These are phyloP conservation scores for Ruellia speciosa DNA, from an alignment of 305 asterid genomes.

Conservation along the genomic window DNA sequence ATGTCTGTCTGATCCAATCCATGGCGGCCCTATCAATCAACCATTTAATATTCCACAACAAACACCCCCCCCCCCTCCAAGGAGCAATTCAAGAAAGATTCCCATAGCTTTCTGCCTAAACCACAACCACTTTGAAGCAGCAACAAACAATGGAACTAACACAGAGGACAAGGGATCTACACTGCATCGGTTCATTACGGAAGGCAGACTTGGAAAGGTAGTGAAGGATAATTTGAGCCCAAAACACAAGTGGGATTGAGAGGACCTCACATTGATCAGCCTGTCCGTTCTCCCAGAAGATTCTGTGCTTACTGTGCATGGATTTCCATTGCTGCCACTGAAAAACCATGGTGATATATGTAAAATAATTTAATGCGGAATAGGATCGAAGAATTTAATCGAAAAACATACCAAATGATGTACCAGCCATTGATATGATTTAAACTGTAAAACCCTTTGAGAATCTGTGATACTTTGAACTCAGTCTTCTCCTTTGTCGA, in stretches of 20 bases:
- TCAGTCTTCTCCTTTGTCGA: too few relatives aligned
- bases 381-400: too few relatives aligned
- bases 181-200: slow-evolving; percentile 23
- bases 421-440: too few relatives aligned
- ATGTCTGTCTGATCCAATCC: neutral
- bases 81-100: slow-evolving; percentile 27
- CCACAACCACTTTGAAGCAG: slow-evolving; percentile 24
- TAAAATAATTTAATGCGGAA: too few relatives aligned
- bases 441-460: too few relatives aligned
- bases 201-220: slow-evolving; percentile 42
- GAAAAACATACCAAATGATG: too few relatives aligned
- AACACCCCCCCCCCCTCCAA: slow-evolving; percentile 22
- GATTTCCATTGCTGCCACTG: slow-evolving; percentile 32
- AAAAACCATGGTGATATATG: too few relatives aligned
- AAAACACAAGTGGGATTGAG: slow-evolving; percentile 82
- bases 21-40: slow-evolving; percentile 54
- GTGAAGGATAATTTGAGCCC: slow-evolving; percentile 64
- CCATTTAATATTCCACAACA: neutral
- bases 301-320: slow-evolving; percentile 93
- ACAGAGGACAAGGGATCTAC: slow-evolving; percentile 23
- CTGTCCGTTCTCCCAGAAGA: slow-evolving; percentile 84
- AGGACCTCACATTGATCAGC: slow-evolving; percentile 69
- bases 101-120: slow-evolving; percentile 38
- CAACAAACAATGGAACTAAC: slow-evolving; percentile 25
- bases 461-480: too few relatives aligned